Evolutionary conservation across 768 basidiomycete species (phyloP).

Genomic region (Pisolithus tinctorius): DNA sequence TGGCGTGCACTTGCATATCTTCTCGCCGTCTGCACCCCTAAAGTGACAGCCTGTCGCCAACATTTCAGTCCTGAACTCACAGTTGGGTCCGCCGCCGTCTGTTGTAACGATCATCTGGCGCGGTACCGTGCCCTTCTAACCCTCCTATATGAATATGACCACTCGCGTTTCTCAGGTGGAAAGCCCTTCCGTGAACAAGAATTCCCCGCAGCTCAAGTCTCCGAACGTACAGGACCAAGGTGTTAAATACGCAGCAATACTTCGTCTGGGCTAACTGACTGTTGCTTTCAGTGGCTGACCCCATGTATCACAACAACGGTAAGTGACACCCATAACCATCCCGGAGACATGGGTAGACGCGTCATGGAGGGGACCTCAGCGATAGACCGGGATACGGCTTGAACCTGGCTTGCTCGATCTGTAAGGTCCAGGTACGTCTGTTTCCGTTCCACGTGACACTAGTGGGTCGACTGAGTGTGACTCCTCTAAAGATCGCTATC

Average conservation of each 20-base stretch:
- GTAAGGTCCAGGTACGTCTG: constrained; percentile 62
- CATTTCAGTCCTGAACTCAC: constrained; percentile 40
- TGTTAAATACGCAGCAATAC: not conserved
- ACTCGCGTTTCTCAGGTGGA: not conserved
- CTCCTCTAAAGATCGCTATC: no score
- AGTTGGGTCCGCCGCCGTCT: constrained; percentile 57
- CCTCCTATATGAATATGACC: not conserved
- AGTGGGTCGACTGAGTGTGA: not conserved
- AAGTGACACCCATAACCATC: no score
- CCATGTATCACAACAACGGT: no score
- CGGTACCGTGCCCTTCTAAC: not conserved
- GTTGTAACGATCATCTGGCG: constrained; percentile 45
- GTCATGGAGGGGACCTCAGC: constrained; percentile 58
- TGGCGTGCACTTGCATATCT: no score
- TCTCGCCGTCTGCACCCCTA: no score
- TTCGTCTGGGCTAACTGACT: no score
- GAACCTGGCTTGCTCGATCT: constrained; percentile 68
- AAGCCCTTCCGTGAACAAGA: no score
- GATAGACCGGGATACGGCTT: constrained; percentile 30
- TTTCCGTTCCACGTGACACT: not conserved
- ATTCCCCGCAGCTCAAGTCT: constrained; percentile 13
- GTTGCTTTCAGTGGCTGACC: not conserved
- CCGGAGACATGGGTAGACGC: no score
- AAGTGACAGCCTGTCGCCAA: no score
- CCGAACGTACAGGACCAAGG: constrained; percentile 38